Evolutionary conservation across 306 rosid genomes (phyloP), one percentile per base, ranked within the genome.

Genomic region (Corylus heterophylla): DNA sequence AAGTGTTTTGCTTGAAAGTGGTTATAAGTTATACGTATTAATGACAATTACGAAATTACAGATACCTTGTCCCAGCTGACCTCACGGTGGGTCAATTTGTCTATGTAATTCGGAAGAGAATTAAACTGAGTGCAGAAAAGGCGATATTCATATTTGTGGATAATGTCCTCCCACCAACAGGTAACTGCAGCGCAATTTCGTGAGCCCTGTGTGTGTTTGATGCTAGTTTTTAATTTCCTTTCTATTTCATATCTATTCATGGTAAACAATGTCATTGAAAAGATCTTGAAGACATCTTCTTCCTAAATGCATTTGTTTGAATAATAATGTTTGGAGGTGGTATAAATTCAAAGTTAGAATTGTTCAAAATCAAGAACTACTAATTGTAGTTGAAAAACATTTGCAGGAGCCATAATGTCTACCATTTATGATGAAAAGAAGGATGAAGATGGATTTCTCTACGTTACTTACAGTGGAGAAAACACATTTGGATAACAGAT

Each of bases 401-500:
- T 64, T 52, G 55, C 59, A 35, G 11, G 58, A 39, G 48, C 70
- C 44, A 64, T 66, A 45, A 66, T 52, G 55, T 71, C 79, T 54
- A 29, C 71, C 75, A 69, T 54, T 31, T 45, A 74, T 10, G 51
- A 66, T 11, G 70, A 74, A 54, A 55, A 54, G 50, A 73, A 45
- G 50, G 76, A 74, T 29, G 79, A 55, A n/a, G 76, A 74, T 54
- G 70, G 69, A 67, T 20, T 77, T 54, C 75, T 44, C 49, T 51
- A 59, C 8, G 74, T 71, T 12, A 49, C 72, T 39, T 68, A 68
- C 49, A 68, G 72, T 42, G 72, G 72, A 18, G 72, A 68, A 68
- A 68, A 68, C 72, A 68, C 72, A 68, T 68, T 87, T 52, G 90
- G 90, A 22, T 82, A 79, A 78, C 55, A 1, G 52, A 37, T 20